Conservation (phyloP, 305 asterid species). For the Solanum hybrid region DNA sequence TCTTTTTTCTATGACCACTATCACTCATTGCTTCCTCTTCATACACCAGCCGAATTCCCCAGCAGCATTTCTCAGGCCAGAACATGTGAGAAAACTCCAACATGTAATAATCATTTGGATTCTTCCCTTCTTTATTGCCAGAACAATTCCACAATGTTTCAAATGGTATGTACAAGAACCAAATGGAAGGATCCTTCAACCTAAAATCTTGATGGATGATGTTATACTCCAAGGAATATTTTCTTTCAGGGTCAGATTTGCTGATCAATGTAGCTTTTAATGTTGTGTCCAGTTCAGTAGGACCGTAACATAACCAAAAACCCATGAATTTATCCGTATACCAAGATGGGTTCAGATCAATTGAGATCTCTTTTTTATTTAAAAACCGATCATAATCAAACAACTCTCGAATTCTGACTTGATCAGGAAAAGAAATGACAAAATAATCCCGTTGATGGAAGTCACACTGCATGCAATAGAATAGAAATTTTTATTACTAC, state of each 20-base stretch:
- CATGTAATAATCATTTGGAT: not conserved
- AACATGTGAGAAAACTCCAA: not conserved
- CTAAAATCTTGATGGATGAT: too few relatives aligned
- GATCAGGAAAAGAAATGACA: not conserved
- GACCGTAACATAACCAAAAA: too few relatives aligned
- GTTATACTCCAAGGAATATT: not conserved
- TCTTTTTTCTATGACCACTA: too few relatives aligned
- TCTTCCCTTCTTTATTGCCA: not conserved
- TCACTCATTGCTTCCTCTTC: too few relatives aligned
- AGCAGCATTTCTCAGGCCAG: too few relatives aligned
- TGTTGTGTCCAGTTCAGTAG: fast-evolving
- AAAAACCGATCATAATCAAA: not conserved
- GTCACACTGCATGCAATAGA: not conserved
- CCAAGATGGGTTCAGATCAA: not conserved
- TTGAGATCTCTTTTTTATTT: not conserved
- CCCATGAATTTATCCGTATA: not conserved
- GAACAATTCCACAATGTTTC: not conserved
- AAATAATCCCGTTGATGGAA: not conserved
- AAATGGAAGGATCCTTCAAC: not conserved
- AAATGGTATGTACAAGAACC: not conserved
- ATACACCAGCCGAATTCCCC: too few relatives aligned
- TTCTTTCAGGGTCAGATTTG: not conserved
- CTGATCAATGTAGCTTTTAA: not conserved
- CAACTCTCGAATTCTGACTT: not conserved
- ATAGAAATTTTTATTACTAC: not conserved